These are phyloP conservation scores for Pichia sp. DNA, from an alignment of 1,139 yeast species.

Conservation along the genomic window DNA sequence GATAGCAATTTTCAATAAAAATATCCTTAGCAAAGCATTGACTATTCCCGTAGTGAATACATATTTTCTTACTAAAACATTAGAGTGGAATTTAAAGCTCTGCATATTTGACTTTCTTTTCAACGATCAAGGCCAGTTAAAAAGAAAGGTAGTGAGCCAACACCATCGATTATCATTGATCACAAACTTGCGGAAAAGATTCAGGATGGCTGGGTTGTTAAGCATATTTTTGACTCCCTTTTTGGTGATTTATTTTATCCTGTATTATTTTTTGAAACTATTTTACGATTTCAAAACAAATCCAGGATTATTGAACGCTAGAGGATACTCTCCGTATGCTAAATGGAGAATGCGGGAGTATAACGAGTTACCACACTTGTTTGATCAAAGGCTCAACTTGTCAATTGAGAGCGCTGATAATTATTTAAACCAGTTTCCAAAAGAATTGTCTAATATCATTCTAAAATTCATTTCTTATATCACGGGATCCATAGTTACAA, in stretches of 20 bases:
- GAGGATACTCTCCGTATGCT: slow-evolving; percentile 91
- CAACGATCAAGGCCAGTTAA: slow-evolving; percentile 79
- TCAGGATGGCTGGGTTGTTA: slow-evolving; percentile 81
- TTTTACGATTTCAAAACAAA: slow-evolving; percentile 89
- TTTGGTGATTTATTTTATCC: slow-evolving; percentile 72
- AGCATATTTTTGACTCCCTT: slow-evolving; percentile 83
- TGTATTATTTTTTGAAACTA: slow-evolving; percentile 81
- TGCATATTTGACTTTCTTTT: slow-evolving; percentile 86
- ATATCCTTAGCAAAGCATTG: slow-evolving; percentile 62
- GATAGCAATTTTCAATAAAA: slow-evolving; percentile 82
- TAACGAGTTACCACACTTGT: slow-evolving; percentile 87
- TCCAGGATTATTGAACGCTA: slow-evolving; percentile 77
- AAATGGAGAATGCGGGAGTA: slow-evolving; percentile 94
- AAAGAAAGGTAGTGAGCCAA: slow-evolving; percentile 67
- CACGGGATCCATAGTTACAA: slow-evolving; percentile 85
- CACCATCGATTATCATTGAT: slow-evolving; percentile 64
- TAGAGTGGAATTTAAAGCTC: slow-evolving; percentile 90
- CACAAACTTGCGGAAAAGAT: slow-evolving; percentile 69
- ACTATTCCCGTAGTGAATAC: slow-evolving; percentile 43
- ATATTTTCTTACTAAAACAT: slow-evolving; percentile 66
- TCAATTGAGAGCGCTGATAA: slow-evolving; percentile 77
- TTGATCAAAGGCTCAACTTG: slow-evolving; percentile 68
- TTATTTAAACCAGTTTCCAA: slow-evolving; percentile 89
- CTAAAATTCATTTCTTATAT: slow-evolving; percentile 69
- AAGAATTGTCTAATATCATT: slow-evolving; percentile 64